Percentiles rank a stretch among this genome's conserved stretches.
phyloP scores from a whole-genome alignment of 1,139 yeast species.

The Martiniozyma asiatica region DNA sequence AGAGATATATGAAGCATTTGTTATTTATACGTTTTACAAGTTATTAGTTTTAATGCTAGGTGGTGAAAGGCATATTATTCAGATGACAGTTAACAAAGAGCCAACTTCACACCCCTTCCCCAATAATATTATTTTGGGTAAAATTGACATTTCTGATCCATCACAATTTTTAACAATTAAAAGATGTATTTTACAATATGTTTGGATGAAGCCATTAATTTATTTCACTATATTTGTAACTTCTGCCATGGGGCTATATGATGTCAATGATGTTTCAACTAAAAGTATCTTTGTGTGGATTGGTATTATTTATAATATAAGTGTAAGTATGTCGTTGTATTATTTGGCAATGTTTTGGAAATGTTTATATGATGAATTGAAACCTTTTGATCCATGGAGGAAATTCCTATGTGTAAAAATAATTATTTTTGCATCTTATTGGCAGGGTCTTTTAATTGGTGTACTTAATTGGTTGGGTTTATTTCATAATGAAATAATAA shows the following conservation, averaged over 20 bases:
- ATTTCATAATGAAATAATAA: conserved; percentile 25
- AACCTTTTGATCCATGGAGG: conserved; percentile 78
- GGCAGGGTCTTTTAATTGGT: conserved; percentile 80
- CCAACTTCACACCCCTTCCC: conserved; percentile 69
- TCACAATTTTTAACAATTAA: conserved; percentile 63
- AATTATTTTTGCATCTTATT: conserved; percentile 89
- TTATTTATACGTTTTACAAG: conserved; percentile 83
- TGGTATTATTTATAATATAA: conserved; percentile 59
- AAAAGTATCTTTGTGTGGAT: conserved; percentile 52
- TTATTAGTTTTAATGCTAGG: conserved; percentile 75
- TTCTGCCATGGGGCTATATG: conserved; percentile 38
- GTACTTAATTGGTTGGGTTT: conserved; percentile 44
- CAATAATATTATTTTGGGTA: conserved; percentile 34
- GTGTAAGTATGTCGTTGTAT: conserved; percentile 74
- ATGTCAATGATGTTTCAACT: conserved; percentile 37
- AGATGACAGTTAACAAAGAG: conserved; percentile 55
- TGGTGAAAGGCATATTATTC: conserved; percentile 79
- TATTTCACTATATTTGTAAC: conserved; percentile 45
- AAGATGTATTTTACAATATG: conserved; percentile 83
- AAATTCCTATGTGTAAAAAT: conserved; percentile 87
- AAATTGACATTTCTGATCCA: conserved; percentile 81
- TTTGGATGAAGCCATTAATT: conserved; percentile 83
- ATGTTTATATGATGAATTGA: conserved; percentile 64
- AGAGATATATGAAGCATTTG: conserved; percentile 93
- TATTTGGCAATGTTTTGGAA: conserved; percentile 88